Evolutionary conservation across 2,329 filamentous ascomycete species (phyloP), one percentile per base, ranked within the genome.

Genomic region (Colletotrichum scovillei): DNA sequence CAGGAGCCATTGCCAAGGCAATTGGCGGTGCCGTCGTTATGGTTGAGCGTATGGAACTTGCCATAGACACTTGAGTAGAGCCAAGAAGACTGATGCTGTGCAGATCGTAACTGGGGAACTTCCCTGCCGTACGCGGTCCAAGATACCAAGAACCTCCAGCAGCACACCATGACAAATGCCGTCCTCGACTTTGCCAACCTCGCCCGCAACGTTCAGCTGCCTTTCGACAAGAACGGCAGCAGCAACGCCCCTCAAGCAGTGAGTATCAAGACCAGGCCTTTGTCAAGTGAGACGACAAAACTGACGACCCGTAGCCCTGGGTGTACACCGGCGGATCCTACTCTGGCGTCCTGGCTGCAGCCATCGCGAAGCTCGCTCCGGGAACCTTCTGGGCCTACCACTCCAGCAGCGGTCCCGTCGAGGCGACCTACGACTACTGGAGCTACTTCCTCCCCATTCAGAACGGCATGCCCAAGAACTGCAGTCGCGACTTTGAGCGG

Each of bases 311-410:
- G 16, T 12, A 86, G 78, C 89, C 90, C 2, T 91, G 89, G 89
- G 84, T 91, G 5, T 82, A 88, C 59, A 81, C 84, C 7, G 89
- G 89, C 16, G 89, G 88, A 32, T 90, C 87, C 0, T 91, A 91
- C 78, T 85, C 84, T 38, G 89, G 89, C 53, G 87, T 88, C 5
- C 80, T 91, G 19, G 79, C 88, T 2, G 89, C 88, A 0, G 91
- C 89, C 88, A 88, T 85, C 2, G 86, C 87, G 46, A 86, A 85
- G 75, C 73, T 86, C 2, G 80, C 84, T 1, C 88, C 88, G 0
- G 89, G 87, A 7, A 90, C 88, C 0, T 89, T 90, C 79, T 91
- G 89, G 89, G 89, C 88, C 1, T 91, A 91, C 75, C 88, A 89
- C 78, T 82, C 88, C 3, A 88, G 87, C 35, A 88, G 86, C 77